A percentile compares a stretch with the other conserved stretches of the same genome.
Conservation (phyloP, 495 filamentous ascomycete genomes). For the Xylaria scruposa region DNA sequence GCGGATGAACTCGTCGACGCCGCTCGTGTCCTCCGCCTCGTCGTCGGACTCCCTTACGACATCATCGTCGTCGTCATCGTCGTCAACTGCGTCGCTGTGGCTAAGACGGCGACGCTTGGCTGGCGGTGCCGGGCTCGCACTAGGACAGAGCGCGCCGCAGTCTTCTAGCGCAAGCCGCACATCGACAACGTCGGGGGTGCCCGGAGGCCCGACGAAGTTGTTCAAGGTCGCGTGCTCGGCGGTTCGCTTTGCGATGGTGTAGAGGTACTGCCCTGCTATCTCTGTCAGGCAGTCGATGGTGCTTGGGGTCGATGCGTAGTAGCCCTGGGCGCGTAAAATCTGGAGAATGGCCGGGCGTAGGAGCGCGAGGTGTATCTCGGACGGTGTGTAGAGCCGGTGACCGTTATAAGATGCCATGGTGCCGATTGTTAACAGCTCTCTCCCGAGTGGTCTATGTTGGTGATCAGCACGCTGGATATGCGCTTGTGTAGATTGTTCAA, state of each 20-base stretch:
- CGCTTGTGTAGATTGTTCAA: too few relatives aligned
- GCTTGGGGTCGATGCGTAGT: slow-evolving; percentile 73
- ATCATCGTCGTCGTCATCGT: slow-evolving; percentile 30
- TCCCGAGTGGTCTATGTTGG: neutral
- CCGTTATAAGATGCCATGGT: slow-evolving; percentile 27
- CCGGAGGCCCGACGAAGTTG: slow-evolving; percentile 38
- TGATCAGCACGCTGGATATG: neutral
- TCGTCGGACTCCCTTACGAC: slow-evolving; percentile 22
- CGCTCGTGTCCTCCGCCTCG: slow-evolving; percentile 72
- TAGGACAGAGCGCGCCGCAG: slow-evolving; percentile 70
- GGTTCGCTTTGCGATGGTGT: slow-evolving; percentile 68
- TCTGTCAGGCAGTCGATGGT: slow-evolving; percentile 82
- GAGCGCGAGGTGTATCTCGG: slow-evolving; percentile 62
- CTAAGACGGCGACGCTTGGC: slow-evolving; percentile 36
- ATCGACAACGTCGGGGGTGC: slow-evolving; percentile 67
- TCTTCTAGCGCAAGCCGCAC: slow-evolving; percentile 83
- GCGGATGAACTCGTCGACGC: slow-evolving; percentile 71
- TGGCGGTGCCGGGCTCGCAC: slow-evolving; percentile 30
- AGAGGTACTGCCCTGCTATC: slow-evolving; percentile 74
- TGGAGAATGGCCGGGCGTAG: slow-evolving; percentile 83
- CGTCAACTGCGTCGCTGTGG: slow-evolving; percentile 24
- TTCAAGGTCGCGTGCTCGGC: slow-evolving; percentile 63
- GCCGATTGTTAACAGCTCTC: neutral
- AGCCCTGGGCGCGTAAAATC: slow-evolving; percentile 86
- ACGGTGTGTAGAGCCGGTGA: slow-evolving; percentile 23